These are phyloP conservation scores for Baffinella frigidus DNA, from an alignment of 208 protist genomes.

Conservation along the genomic window DNA sequence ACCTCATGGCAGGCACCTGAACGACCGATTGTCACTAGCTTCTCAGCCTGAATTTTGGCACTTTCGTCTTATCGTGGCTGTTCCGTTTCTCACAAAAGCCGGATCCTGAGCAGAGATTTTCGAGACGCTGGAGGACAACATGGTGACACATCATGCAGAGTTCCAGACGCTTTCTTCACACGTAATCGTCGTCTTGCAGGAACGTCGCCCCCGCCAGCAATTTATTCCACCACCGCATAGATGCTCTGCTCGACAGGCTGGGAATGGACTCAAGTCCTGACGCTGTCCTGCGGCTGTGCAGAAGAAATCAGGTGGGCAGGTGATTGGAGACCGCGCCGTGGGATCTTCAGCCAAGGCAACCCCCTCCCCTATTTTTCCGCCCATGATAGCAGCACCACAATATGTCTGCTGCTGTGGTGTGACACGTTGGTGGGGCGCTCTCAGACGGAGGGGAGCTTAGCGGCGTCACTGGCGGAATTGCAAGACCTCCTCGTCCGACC, in stretches of 20 bases:
- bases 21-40: no score
- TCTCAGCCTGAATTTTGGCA: no score
- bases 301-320: background rate
- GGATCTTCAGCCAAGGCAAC: background rate
- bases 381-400: no score
- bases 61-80: no score
- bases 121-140: background rate
- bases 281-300: no score
- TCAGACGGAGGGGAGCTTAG: background rate
- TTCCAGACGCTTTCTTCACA: background rate
- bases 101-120: no score
- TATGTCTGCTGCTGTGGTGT: no score
- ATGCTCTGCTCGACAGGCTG: no score
- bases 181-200: background rate
- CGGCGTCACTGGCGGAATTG: background rate
- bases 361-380: background rate
- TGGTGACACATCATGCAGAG: background rate
- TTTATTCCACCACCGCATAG: background rate
- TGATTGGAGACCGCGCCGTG: background rate
- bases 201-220: background rate
- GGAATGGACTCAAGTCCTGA: no score
- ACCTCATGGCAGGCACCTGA: no score
- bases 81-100: background rate
- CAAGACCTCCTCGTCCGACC: background rate
- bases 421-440: no score